These are phyloP conservation scores for Penicillium sp. DNA, from an alignment of 2,329 filamentous ascomycete genomes.

Conservation along the genomic window DNA sequence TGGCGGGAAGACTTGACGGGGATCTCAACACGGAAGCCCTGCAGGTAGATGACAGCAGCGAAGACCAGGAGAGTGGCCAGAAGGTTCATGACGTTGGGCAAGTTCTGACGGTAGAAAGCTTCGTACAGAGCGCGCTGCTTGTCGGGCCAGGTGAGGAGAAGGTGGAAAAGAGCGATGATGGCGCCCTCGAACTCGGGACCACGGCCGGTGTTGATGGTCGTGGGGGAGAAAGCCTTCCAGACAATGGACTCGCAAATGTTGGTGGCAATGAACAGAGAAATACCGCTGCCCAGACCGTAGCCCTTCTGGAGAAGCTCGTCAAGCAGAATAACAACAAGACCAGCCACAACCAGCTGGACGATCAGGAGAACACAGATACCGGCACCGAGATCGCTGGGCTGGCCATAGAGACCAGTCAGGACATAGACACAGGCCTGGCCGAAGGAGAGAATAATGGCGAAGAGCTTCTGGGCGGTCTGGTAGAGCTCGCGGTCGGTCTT, in stretches of 20 bases:
- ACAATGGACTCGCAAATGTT: constrained; percentile 99
- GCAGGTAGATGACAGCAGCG: constrained; percentile 96
- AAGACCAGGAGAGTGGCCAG: constrained; percentile 91
- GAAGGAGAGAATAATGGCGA: constrained; percentile 95
- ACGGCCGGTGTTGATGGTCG: constrained; percentile 98
- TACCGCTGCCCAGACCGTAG: constrained; percentile 96
- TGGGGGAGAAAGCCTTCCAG: constrained; percentile 99
- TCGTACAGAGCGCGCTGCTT: constrained; percentile 98
- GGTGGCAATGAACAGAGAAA: constrained; percentile 98
- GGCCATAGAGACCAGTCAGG: constrained; percentile 95
- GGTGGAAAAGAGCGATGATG: constrained; percentile 95
- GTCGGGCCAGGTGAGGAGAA: constrained; percentile 97
- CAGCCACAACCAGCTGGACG: constrained; percentile 94
- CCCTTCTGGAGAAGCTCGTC: constrained; percentile 99
- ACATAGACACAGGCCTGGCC: constrained; percentile 98
- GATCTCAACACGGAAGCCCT: constrained; percentile 99
- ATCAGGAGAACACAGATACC: constrained; percentile 98
- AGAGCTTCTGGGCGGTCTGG: constrained; percentile 98
- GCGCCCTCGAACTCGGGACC: constrained; percentile 98
- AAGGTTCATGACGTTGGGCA: constrained; percentile 99
- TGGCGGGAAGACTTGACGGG: constrained; percentile 99
- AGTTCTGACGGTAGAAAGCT: constrained; percentile 98
- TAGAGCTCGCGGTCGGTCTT: constrained; percentile 99
- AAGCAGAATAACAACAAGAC: constrained; percentile 97
- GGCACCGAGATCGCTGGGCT: constrained; percentile 92